Evolutionary conservation across 2,329 filamentous ascomycete species (phyloP).

Genomic region (Cercospora citrullina): DNA sequence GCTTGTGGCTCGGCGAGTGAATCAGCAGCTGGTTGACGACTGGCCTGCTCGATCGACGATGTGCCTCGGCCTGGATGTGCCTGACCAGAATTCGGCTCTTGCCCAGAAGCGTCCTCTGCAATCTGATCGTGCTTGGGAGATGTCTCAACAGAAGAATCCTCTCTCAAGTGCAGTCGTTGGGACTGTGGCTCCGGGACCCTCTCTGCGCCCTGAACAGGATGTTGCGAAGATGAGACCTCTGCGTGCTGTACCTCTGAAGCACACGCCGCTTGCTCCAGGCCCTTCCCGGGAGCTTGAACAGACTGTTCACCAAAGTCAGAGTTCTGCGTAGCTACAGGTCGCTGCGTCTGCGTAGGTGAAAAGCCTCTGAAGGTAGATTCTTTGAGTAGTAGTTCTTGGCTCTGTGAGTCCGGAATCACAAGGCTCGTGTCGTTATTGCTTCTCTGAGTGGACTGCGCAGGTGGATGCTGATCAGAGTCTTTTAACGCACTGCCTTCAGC

Average conservation of each 20-base stretch:
- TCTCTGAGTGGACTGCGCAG: slow-evolving; percentile 20
- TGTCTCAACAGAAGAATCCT: background rate
- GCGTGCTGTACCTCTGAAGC: background rate
- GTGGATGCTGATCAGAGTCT: background rate
- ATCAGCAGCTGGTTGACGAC: background rate
- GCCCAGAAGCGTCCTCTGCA: background rate
- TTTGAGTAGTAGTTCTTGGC: slow-evolving; percentile 8
- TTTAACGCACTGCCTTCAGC: slow-evolving; percentile 3
- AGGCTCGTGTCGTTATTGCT: slow-evolving; percentile 19
- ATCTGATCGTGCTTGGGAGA: background rate
- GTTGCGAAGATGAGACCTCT: background rate
- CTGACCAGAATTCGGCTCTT: background rate
- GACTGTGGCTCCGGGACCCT: background rate
- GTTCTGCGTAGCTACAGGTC: background rate
- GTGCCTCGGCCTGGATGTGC: background rate
- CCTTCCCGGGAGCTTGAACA: background rate
- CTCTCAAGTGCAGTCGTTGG: background rate
- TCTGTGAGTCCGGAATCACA: slow-evolving; percentile 31
- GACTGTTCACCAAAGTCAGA: background rate
- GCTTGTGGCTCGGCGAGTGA: background rate
- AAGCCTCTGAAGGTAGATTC: slow-evolving; percentile 21
- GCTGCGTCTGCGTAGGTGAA: slow-evolving; percentile 9
- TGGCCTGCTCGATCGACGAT: background rate
- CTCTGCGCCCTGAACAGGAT: background rate
- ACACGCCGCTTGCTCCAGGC: background rate